A percentile compares a stretch with the other conserved stretches of the same genome.
These are phyloP conservation scores for Trichoderma oligosporum DNA, from an alignment of 2,329 filamentous ascomycete species.

Conservation along the genomic window DNA sequence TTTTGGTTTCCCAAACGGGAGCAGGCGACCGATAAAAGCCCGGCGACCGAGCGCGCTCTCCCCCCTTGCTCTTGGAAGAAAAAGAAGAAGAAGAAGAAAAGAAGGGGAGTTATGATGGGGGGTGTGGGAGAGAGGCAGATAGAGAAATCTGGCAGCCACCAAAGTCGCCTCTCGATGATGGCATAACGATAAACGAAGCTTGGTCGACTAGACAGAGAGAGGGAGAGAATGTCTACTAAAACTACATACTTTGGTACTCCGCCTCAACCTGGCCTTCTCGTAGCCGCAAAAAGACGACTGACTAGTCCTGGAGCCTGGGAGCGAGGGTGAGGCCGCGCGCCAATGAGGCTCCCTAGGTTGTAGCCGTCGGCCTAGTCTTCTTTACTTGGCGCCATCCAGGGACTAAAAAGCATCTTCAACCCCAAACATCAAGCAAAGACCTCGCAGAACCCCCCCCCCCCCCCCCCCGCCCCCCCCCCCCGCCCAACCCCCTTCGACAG, in stretches of 20 bases:
- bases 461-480: too few relatives aligned
- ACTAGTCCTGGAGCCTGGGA: too few relatives aligned
- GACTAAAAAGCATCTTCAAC: slow-evolving; percentile 16
- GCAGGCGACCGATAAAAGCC: slow-evolving; percentile 11
- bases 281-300: background rate
- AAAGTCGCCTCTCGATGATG: background rate
- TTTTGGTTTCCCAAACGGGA: slow-evolving; percentile 1
- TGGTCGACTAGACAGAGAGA: background rate
- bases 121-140: background rate
- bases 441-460: too few relatives aligned
- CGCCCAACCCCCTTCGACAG: slow-evolving; percentile 9
- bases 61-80: background rate
- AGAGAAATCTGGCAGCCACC: background rate
- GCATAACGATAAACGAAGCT: background rate
- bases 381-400: slow-evolving; percentile 15
- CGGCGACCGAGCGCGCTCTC: slow-evolving; percentile 1
- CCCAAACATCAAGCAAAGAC: slow-evolving; percentile 3
- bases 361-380: slow-evolving; percentile 4
- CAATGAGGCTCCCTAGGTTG: slow-evolving; percentile 11
- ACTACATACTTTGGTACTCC: too few relatives aligned
- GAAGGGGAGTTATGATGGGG: too few relatives aligned
- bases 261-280: slow-evolving; percentile 4
- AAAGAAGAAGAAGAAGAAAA: background rate
- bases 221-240: too few relatives aligned
- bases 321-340: slow-evolving; percentile 11